Evolutionary conservation across 257 asterid genomes (phyloP), one percentile per base, ranked within the genome.

Genomic region (Solanum habrochaites): DNA sequence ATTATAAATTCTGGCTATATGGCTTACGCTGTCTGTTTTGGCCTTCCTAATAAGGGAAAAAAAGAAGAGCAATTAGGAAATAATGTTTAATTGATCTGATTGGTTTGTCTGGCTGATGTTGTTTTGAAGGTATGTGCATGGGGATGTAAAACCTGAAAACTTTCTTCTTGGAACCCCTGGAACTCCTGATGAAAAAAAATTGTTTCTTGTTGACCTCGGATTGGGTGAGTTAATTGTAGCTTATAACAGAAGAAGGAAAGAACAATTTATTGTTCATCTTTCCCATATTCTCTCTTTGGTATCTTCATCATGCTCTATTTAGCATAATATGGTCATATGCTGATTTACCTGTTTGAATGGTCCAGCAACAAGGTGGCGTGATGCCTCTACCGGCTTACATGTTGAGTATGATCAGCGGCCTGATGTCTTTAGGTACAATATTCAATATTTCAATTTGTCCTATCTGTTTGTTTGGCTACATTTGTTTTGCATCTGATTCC

Each of bases 331-430:
- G 85, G 85, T 80, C 43, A 8, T 62, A 11, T 80, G 40, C 85
- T 80, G 85, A 47, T 80, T 21, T 47, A 80, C 69, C 69, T 29
- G 69, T 80, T 49, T 49, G 16, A 29, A 47, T 80, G 69, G 69
- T 85, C 81, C 91, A 95, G 98, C 98, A 69, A 89, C 94, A 18
- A 89, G 92, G 87, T 95, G 98, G 98, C 93, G 93, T 85, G 96
- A 95, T 88, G 81, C 64, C 89, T 85, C 92, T 14, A 92, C 94
- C 60, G 93, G 95, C 69, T 89, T 58, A 83, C 98, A 95, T 90
- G 96, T 95, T 67, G 94, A 93, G 21, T 95, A 95, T 91, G 97
- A 95, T 87, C 97, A 94, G 74, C 91, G 95, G 23, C 98, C 97
- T 27, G 96, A 93, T 90, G 92, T 93, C 29, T 95, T 95, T 83